Evolutionary conservation across 495 filamentous ascomycete genomes (phyloP).

Genomic region (Trichoderma virens): DNA sequence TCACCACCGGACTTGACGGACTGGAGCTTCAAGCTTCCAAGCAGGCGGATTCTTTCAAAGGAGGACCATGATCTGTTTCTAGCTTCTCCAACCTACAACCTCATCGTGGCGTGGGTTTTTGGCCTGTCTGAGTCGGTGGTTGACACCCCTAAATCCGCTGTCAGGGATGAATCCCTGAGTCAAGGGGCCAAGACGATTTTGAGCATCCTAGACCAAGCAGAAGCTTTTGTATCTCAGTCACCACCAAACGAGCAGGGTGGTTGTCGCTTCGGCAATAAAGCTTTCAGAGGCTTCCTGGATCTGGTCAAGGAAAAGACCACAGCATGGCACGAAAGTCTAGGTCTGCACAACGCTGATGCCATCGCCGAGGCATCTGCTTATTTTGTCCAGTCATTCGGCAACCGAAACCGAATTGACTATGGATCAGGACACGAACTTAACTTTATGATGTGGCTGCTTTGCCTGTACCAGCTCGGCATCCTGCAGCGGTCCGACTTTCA

Average conservation of each 20-base stretch:
- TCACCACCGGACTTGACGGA: constrained; percentile 49
- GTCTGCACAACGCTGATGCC: constrained; percentile 44
- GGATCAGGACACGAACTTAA: constrained; percentile 96
- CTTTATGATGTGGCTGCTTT: constrained; percentile 89
- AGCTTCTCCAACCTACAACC: constrained; percentile 64
- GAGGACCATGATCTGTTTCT: constrained; percentile 78
- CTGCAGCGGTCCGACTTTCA: constrained; percentile 59
- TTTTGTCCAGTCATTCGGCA: constrained; percentile 75
- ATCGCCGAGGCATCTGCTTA: constrained; percentile 70
- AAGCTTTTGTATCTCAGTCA: constrained; percentile 51
- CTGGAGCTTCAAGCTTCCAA: constrained; percentile 56
- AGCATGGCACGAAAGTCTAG: constrained; percentile 53
- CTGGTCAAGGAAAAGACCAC: constrained; percentile 47
- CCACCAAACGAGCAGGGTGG: constrained; percentile 79
- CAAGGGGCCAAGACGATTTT: constrained; percentile 56
- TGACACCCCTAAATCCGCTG: constrained; percentile 63
- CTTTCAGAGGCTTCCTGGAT: constrained; percentile 79
- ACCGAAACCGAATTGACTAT: constrained; percentile 86
- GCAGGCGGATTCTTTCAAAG: constrained; percentile 68
- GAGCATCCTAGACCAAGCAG: constrained; percentile 59
- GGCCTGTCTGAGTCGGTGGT: constrained; percentile 73
- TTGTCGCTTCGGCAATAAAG: constrained; percentile 89
- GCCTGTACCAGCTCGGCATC: constrained; percentile 71
- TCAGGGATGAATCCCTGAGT: constrained; percentile 46
- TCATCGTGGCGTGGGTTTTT: constrained; percentile 80